phyloP scores from a whole-genome alignment of 495 filamentous ascomycete genomes.

The Neurospora terricola region DNA sequence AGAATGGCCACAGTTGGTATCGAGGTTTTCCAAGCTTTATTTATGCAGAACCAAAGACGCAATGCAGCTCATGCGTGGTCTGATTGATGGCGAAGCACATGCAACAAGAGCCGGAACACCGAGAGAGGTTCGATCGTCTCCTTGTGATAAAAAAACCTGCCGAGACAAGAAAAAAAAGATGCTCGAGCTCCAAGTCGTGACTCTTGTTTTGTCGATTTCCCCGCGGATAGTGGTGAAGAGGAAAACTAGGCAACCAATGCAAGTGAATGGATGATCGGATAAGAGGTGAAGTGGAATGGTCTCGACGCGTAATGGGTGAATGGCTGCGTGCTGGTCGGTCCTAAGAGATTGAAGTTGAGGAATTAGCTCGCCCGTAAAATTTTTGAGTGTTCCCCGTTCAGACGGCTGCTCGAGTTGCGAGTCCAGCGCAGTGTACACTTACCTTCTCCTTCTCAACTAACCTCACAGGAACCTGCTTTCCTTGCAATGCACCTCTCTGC shows the following conservation, averaged over 20 bases:
- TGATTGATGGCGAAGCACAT: neutral
- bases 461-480: neutral
- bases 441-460: neutral
- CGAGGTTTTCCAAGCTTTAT: constrained; percentile 20
- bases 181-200: neutral
- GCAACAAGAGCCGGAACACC: neutral
- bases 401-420: neutral
- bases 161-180: neutral
- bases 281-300: neutral
- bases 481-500: neutral
- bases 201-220: neutral
- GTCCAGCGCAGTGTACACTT: neutral
- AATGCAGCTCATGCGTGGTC: neutral
- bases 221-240: neutral
- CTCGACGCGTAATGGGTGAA: neutral
- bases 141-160: neutral
- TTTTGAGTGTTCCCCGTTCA: neutral
- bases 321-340: neutral
- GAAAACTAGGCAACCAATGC: neutral
- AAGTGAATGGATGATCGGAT: neutral
- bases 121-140: neutral
- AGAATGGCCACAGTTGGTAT: neutral
- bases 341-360: neutral
- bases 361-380: neutral
- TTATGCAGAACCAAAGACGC: neutral